phyloP scores from a whole-genome alignment of 2,329 filamentous ascomycete species.

The Chaetomium globosum region DNA sequence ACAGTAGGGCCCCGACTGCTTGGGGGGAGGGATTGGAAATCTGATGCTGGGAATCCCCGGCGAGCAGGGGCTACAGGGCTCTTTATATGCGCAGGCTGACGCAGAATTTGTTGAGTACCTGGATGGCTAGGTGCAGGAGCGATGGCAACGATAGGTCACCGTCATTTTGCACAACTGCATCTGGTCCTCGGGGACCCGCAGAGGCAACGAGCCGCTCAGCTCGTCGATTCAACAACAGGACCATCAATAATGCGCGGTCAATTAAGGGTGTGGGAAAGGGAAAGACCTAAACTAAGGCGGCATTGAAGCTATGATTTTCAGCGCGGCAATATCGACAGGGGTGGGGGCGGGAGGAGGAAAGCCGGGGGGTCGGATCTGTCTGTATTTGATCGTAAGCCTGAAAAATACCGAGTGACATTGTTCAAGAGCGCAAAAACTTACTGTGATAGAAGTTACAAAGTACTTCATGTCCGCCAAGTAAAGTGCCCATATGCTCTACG shows the following conservation, averaged over 20 bases:
- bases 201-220: conserved; percentile 20
- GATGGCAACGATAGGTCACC: not conserved
- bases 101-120: conserved; percentile 18
- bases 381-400: not conserved
- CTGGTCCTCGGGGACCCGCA: conserved; percentile 11
- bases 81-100: conserved; percentile 21
- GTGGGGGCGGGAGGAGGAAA: conserved; percentile 11
- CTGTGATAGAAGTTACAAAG: not conserved
- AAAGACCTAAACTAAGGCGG: not conserved
- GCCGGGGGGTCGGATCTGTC: not conserved
- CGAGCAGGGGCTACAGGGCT: conserved; percentile 3
- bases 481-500: not conserved
- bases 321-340: conserved; percentile 17
- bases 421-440: not conserved
- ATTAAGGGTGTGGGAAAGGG: conserved; percentile 2
- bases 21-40: not conserved
- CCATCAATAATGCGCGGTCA: conserved; percentile 19
- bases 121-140: conserved; percentile 8
- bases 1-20: not conserved
- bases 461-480: not conserved
- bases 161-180: not conserved
- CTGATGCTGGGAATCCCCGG: conserved; percentile 11
- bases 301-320: conserved; percentile 9
- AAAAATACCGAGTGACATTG: not conserved
- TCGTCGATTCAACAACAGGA: conserved; percentile 27